phyloP scores from a whole-genome alignment of 2,329 filamentous ascomycete genomes.

The Verticillium longisporum region DNA sequence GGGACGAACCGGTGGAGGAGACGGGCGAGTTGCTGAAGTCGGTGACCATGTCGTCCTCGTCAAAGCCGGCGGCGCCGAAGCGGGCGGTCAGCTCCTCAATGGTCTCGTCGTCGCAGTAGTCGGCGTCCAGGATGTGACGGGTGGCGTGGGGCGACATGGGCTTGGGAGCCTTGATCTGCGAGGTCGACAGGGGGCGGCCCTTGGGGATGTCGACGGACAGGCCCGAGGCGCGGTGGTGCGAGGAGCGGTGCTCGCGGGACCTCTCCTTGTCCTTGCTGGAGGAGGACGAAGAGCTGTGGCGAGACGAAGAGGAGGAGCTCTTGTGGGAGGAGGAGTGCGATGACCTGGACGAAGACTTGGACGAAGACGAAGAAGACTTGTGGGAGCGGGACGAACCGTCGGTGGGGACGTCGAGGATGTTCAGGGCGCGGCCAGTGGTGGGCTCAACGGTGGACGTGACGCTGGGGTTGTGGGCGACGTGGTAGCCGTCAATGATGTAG shows the following conservation, averaged over 20 bases:
- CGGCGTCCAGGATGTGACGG: slow-evolving; percentile 74
- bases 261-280: slow-evolving; percentile 32
- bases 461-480: slow-evolving; percentile 92
- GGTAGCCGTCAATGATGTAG: slow-evolving; percentile 99
- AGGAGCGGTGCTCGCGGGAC: slow-evolving; percentile 29
- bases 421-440: slow-evolving; percentile 92
- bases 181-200: slow-evolving; percentile 80
- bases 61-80: slow-evolving; percentile 57
- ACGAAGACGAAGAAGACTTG: slow-evolving; percentile 32
- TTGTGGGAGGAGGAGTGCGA: slow-evolving; percentile 32
- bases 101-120: slow-evolving; percentile 66
- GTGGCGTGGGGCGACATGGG: slow-evolving; percentile 83
- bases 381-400: slow-evolving; percentile 32
- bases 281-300: slow-evolving; percentile 26
- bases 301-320: slow-evolving; percentile 25
- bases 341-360: slow-evolving; percentile 29
- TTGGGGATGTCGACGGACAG: slow-evolving; percentile 68
- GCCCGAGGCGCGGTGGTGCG: slow-evolving; percentile 41
- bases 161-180: slow-evolving; percentile 86
- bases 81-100: slow-evolving; percentile 74
- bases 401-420: slow-evolving; percentile 87
- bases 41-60: slow-evolving; percentile 47
- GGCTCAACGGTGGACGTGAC: slow-evolving; percentile 86
- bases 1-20: slow-evolving; percentile 62
- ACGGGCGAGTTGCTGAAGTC: slow-evolving; percentile 53